These are phyloP conservation scores for Saturnispora diversa DNA, from an alignment of 805 yeast species.

Conservation along the genomic window DNA sequence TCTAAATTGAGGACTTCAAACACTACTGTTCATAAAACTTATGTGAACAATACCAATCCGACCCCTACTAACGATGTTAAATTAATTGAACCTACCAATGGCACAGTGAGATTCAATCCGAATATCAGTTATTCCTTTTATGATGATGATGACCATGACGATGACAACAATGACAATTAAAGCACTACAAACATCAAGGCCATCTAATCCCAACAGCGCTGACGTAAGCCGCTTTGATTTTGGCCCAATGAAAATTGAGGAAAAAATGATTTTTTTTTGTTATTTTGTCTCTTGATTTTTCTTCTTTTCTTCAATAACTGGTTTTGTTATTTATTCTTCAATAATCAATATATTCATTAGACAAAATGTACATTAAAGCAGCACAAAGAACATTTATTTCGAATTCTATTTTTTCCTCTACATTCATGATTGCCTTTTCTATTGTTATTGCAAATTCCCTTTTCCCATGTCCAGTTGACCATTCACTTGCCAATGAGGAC, in stretches of 20 bases:
- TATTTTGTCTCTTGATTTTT: background rate
- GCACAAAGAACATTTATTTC: slow-evolving; percentile 49
- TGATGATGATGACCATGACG: slow-evolving; percentile 9
- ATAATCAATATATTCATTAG: too few relatives aligned
- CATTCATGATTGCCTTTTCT: slow-evolving; percentile 66
- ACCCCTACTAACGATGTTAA: background rate
- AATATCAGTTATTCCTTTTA: slow-evolving; percentile 25
- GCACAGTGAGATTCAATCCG: slow-evolving; percentile 25
- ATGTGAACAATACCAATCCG: slow-evolving; percentile 13
- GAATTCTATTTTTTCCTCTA: slow-evolving; percentile 60
- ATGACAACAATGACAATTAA: too few relatives aligned
- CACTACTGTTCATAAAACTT: slow-evolving; percentile 22
- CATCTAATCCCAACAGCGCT: too few relatives aligned
- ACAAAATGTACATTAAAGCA: slow-evolving; percentile 42
- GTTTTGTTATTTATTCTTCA: too few relatives aligned
- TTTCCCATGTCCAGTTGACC: slow-evolving; percentile 39
- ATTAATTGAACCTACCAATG: background rate
- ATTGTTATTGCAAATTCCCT: slow-evolving; percentile 29
- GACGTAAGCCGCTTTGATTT: slow-evolving; percentile 1
- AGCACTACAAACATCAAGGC: too few relatives aligned
- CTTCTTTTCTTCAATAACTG: background rate
- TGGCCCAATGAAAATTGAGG: slow-evolving; percentile 13
- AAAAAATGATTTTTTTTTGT: slow-evolving; percentile 13
- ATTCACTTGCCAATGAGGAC: slow-evolving; percentile 31
- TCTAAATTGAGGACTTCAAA: slow-evolving; percentile 19